Base-by-base conservation (phyloP, 2,329 filamentous ascomycete species). In the Coniella vitis region DNA sequence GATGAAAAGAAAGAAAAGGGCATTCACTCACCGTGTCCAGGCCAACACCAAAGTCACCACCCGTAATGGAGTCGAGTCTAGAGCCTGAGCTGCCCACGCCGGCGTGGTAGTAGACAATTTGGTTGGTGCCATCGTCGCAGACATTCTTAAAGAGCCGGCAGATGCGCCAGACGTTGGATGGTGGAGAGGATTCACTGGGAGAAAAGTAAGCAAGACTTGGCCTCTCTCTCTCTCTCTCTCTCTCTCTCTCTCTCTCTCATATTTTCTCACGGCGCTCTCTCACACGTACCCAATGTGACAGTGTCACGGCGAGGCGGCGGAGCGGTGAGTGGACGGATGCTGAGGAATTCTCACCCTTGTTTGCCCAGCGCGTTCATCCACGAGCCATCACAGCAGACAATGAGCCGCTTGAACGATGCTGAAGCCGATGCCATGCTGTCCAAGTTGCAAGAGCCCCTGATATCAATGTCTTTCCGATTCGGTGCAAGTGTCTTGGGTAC, bases 381-480 rank as follows among this genome's bases (percentile, higher is more conserved):
- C 0, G 62, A 64, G 22, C 63, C 63, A 44, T 65, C 63, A 38
- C 62, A 64, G 38, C 62, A 64, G 14, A 63, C 46, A 20, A 65
- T 55, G 13, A 64, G 51, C 2, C 60, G 57, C 48, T 63, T 64
- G 10, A 40, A 41, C 9, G 38, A 41, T 3, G n/a, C 13, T 25
- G 22, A 22, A 10, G 22, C 38, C 38, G n/a, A n/a, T n/a, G n/a
- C n/a, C n/a, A n/a, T n/a, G 38, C 12, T 38, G 12, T 14, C 3
- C 4, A 21, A n/a, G n/a, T n/a, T n/a, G n/a, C n/a, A n/a, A n/a
- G n/a, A n/a, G n/a, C n/a, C n/a, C n/a, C n/a, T n/a, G n/a, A n/a
- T n/a, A n/a, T n/a, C n/a, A n/a, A n/a, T n/a, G n/a, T n/a, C n/a
- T n/a, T n/a, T n/a, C n/a, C n/a, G n/a, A n/a, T n/a, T n/a, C n/a